Evolutionary conservation across 2,329 filamentous ascomycete genomes (phyloP), one percentile per base, ranked within the genome.

Genomic region (Colletotrichum chrysophilum): DNA sequence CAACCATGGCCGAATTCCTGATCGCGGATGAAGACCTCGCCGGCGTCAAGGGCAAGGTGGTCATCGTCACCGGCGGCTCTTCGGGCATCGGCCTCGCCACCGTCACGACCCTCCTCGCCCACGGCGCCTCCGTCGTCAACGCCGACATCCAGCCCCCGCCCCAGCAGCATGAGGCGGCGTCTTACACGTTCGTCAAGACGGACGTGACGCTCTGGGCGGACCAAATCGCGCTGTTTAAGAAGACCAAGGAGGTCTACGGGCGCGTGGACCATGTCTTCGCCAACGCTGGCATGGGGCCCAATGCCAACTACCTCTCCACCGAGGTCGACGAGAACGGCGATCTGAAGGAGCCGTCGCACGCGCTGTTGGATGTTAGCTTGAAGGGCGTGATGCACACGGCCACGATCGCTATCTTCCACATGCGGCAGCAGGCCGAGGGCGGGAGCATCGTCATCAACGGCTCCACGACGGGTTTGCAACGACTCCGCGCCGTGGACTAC

Each of bases 241-340:
- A 85, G 70, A 83, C 89, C 3, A 86, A 87, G 73, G 82, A 86
- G 13, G 92, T 94, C 68, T 90, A 94, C 77, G 94, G 96, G 80
- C 93, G 95, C 76, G 90, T 96, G 76, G 94, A 94, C 58, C 91
- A 94, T 81, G 94, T 95, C 8, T 95, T 96, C 80, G 92, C 94
- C 69, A 93, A 93, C 77, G 91, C 91, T 1, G 91, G 91, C 18
- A 83, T 92, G 34, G 84, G 83, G 1, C 86, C 87, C 10, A 84
- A 84, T 5, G 84, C 84, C 4, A 81, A 89, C 78, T 91, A 89
- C 76, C 77, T 91, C 4, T 83, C 83, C 5, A 83, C 85, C 4
- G 85, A 86, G n/a, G 81, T 88, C 12, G 88, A 91, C 66, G 86
- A 84, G 24, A 85, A 86, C n/a, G 89, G 88, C 0, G 85, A 90